These are phyloP conservation scores for Linderniella brevidens DNA, from an alignment of 257 asterid genomes.

Conservation along the genomic window DNA sequence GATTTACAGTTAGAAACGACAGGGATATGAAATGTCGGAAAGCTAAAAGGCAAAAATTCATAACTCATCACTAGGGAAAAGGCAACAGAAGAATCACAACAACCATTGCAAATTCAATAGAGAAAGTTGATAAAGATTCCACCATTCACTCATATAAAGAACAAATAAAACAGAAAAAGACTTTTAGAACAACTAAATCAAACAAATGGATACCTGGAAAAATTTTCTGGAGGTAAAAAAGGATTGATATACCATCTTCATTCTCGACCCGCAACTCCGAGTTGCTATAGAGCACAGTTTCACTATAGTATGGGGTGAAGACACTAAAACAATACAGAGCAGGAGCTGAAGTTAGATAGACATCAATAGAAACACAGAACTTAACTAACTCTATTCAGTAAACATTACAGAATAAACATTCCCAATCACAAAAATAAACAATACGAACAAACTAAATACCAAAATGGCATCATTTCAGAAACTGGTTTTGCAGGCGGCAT, in stretches of 20 bases:
- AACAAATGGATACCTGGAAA: constrained; percentile 54
- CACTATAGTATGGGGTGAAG: constrained; percentile 98
- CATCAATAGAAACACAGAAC: constrained; percentile 6
- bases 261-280: constrained; percentile 78
- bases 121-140: too few species aligned
- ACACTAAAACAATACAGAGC: constrained; percentile 40
- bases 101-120: constrained; percentile 1
- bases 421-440: not conserved
- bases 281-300: constrained; percentile 92
- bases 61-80: too few species aligned
- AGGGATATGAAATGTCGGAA: constrained; percentile 2
- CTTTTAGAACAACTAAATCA: not conserved
- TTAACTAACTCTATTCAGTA: not conserved
- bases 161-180: too few species aligned
- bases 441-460: constrained; percentile 27
- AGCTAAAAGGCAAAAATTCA: too few species aligned
- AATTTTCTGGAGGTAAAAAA: constrained; percentile 94
- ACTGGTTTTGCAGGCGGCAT: constrained; percentile 90
- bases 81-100: too few species aligned
- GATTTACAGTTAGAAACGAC: constrained; percentile 4
- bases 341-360: constrained; percentile 13
- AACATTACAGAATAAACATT: not conserved
- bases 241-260: constrained; percentile 93
- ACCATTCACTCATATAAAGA: too few species aligned
- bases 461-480: constrained; percentile 83